Percentiles rank a stretch among this genome's conserved stretches.
Evolutionary conservation across 148 eudicot species (phyloP).

Genomic region (Cornus suecica): DNA sequence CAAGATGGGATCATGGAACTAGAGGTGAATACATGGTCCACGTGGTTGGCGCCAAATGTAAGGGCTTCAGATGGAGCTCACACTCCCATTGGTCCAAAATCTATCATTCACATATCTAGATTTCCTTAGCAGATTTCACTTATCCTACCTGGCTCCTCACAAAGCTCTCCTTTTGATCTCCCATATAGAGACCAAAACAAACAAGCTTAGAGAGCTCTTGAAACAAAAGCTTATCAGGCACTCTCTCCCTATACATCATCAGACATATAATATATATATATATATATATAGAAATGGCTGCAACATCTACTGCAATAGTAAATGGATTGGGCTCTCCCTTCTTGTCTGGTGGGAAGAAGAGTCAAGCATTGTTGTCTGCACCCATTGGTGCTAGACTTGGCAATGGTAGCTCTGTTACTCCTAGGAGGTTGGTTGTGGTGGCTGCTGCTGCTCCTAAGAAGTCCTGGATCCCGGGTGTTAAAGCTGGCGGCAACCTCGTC

Average conservation of each 20-base stretch:
- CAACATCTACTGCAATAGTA: constrained; percentile 67
- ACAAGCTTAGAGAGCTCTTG: neutral
- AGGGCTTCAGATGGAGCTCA: constrained; percentile 21
- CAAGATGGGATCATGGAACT: neutral
- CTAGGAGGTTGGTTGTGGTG: constrained; percentile 57
- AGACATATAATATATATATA: neutral
- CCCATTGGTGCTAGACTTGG: constrained; percentile 28
- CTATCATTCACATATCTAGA: constrained; percentile 37
- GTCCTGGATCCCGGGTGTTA: constrained; percentile 91
- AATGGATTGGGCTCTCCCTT: constrained; percentile 78
- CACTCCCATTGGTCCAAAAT: constrained; percentile 58
- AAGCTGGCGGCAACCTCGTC: constrained; percentile 69
- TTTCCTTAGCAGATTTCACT: constrained; percentile 52
- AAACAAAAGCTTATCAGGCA: neutral
- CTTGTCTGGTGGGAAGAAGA: constrained; percentile 59
- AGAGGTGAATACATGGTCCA: constrained; percentile 24
- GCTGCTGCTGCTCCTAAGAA: constrained; percentile 76
- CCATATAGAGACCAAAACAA: constrained; percentile 4
- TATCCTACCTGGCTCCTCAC: constrained; percentile 73
- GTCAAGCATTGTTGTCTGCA: constrained; percentile 41
- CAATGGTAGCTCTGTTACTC: constrained; percentile 41
- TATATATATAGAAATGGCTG: constrained; percentile 36
- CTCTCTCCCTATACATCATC: neutral
- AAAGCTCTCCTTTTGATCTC: constrained; percentile 37
- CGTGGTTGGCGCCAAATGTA: constrained; percentile 23